A percentile compares a stretch with the other conserved stretches of the same genome.
Evolutionary conservation across 805 yeast species (phyloP).

Genomic region (Kazachstania africana): DNA sequence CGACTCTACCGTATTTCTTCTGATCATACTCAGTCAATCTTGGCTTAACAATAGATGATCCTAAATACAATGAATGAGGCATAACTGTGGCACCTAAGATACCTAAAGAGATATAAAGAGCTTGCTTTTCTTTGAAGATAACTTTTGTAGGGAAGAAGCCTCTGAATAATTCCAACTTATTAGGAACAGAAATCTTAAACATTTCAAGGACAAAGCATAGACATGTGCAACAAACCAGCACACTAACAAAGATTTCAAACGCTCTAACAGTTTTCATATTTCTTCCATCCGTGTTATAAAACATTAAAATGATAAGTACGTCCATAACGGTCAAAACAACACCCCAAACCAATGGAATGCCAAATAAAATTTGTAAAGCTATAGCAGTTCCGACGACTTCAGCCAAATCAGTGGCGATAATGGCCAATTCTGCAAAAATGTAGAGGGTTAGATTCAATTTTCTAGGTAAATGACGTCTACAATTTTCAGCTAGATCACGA

Average conservation of each 20-base stretch:
- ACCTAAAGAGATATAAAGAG: conserved; percentile 67
- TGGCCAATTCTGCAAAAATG: conserved; percentile 70
- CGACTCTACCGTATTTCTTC: conserved; percentile 35
- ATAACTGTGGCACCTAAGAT: conserved; percentile 89
- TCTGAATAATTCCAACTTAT: conserved; percentile 38
- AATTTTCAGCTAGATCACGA: conserved; percentile 76
- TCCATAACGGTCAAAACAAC: conserved; percentile 72
- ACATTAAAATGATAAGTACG: conserved; percentile 65
- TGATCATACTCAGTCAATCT: conserved; percentile 66
- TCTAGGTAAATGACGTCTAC: conserved; percentile 62
- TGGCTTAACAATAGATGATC: conserved; percentile 81
- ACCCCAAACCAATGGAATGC: conserved; percentile 63
- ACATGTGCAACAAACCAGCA: conserved; percentile 63
- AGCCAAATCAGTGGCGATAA: conserved; percentile 85
- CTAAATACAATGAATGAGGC: conserved; percentile 83
- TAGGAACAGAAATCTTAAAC: conserved; percentile 43
- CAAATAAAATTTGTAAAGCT: conserved; percentile 63
- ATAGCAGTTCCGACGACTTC: conserved; percentile 93
- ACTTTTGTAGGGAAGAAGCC: conserved; percentile 67
- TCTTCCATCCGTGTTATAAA: conserved; percentile 66
- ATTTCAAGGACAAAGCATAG: conserved; percentile 65
- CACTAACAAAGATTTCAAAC: conserved; percentile 66
- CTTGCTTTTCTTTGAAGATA: conserved; percentile 49
- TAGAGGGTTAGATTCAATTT: conserved; percentile 49
- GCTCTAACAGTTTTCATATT: conserved; percentile 62